Conservation (phyloP, 352 stramenopile species). For the Phytophthora cryptogea region DNA sequence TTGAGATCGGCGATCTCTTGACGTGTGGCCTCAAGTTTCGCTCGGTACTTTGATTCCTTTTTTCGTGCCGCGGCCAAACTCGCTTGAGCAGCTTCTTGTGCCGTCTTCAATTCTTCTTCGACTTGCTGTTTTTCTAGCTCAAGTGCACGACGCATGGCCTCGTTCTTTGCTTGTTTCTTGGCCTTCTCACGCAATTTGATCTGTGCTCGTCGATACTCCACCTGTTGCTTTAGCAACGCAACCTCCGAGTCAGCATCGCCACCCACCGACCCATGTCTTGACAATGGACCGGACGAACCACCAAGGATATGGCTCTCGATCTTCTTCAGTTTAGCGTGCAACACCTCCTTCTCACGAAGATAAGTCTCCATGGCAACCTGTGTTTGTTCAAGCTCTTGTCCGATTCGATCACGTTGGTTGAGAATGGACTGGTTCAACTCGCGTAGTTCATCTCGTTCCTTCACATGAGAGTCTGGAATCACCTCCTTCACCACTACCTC, state of each 20-base stretch:
- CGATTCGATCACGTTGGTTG: constrained; percentile 72
- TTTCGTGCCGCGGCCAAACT: constrained; percentile 59
- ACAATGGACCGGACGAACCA: constrained; percentile 35
- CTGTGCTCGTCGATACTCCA: constrained; percentile 78
- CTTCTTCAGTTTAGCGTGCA: constrained; percentile 73
- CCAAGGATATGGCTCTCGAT: constrained; percentile 84
- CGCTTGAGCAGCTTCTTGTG: constrained; percentile 68
- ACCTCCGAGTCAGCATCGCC: constrained; percentile 64
- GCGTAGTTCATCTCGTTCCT: constrained; percentile 65
- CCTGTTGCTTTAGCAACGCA: constrained; percentile 76
- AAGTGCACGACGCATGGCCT: constrained; percentile 58
- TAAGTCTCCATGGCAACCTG: constrained; percentile 73
- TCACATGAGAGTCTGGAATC: constrained; percentile 69
- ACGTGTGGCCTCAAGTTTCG: constrained; percentile 74
- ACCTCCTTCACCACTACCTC: constrained; percentile 81
- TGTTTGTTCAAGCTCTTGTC: constrained; percentile 72
- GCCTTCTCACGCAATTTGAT: constrained; percentile 81
- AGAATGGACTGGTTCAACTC: constrained; percentile 70
- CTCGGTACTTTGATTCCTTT: constrained; percentile 67
- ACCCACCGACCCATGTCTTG: constrained; percentile 10
- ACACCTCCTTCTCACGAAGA: constrained; percentile 61
- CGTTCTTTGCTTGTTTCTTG: constrained; percentile 68
- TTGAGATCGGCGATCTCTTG: constrained; percentile 87
- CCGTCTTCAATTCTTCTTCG: constrained; percentile 71
- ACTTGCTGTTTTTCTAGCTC: constrained; percentile 77